Percentiles rank a stretch among this genome's conserved stretches.
These are phyloP conservation scores for Lecanicillium sp. DNA, from an alignment of 2,329 filamentous ascomycete genomes.

Conservation along the genomic window DNA sequence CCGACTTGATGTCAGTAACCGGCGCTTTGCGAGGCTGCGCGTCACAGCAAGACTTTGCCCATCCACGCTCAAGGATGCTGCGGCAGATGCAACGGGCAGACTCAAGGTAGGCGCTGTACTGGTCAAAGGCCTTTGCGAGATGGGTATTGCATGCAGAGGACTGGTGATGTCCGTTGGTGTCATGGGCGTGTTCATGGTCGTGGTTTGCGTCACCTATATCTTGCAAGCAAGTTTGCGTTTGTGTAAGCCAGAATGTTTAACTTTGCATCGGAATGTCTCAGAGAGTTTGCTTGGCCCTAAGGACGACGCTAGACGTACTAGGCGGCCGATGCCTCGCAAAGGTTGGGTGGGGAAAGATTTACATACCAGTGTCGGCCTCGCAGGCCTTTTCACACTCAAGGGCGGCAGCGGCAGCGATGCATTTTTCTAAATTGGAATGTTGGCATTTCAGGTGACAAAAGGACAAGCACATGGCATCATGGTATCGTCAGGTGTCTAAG, in stretches of 20 bases:
- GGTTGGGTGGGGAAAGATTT: conserved; percentile 1
- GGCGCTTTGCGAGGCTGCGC: conserved; percentile 6
- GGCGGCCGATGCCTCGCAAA: not conserved
- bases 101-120: conserved; percentile 26
- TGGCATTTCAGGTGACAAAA: not conserved
- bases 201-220: conserved; percentile 8
- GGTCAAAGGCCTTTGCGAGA: conserved; percentile 22
- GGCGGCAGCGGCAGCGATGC: conserved; percentile 21
- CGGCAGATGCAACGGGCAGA: conserved; percentile 29
- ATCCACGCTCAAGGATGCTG: conserved; percentile 20
- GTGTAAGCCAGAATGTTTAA: not conserved
- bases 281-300: not conserved
- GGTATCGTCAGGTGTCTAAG: no score
- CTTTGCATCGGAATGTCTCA: conserved; percentile 2
- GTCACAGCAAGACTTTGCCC: conserved; percentile 20
- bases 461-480: no score
- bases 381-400: conserved; percentile 22
- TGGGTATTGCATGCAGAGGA: conserved; percentile 22
- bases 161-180: conserved; percentile 16
- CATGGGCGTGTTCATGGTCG: conserved; percentile 16
- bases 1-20: not conserved
- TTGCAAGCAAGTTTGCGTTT: not conserved
- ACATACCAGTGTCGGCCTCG: conserved; percentile 18
- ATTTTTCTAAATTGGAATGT: conserved; percentile 17
- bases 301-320: no score